Evolutionary conservation across 108 stramenopile genomes (phyloP).

Genomic region (Cyclotella kingstonii): DNA sequence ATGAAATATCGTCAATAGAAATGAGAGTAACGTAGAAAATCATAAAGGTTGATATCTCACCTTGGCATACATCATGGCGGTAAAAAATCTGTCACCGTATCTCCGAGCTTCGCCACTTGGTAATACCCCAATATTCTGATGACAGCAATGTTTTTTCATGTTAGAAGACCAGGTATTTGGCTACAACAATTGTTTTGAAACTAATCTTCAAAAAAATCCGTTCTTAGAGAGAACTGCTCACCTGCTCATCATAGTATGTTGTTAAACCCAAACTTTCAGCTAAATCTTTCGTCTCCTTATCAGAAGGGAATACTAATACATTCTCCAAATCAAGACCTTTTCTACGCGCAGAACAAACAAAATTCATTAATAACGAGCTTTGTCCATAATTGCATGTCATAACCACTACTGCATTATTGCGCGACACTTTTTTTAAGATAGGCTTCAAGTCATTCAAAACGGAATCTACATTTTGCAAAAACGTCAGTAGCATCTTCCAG

Average conservation of each 20-base stretch:
- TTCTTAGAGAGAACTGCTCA: conserved; percentile 20
- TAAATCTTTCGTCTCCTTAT: conserved; percentile 68
- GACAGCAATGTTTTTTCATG: too few relatives aligned
- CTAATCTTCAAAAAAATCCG: background rate
- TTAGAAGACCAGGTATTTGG: background rate
- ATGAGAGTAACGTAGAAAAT: background rate
- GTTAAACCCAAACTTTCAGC: conserved; percentile 67
- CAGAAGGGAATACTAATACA: conserved; percentile 80
- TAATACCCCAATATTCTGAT: conserved; percentile 54
- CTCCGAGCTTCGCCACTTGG: conserved; percentile 53
- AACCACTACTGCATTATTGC: conserved; percentile 52
- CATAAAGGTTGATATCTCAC: conserved; percentile 4
- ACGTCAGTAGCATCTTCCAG: conserved; percentile 48
- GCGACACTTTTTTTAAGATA: conserved; percentile 47
- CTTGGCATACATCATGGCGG: conserved; percentile 91
- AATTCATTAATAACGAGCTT: conserved; percentile 51
- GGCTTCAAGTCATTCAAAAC: conserved; percentile 41
- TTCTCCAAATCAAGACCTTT: conserved; percentile 51
- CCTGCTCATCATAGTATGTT: conserved; percentile 73
- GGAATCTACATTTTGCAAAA: conserved; percentile 44
- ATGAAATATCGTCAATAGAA: background rate
- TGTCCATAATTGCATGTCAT: conserved; percentile 53
- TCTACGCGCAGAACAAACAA: conserved; percentile 48
- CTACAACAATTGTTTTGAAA: background rate
- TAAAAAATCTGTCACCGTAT: conserved; percentile 78